Evolutionary conservation across 495 filamentous ascomycete genomes (phyloP).

Genomic region (Aspergillus sclerotioniger): DNA sequence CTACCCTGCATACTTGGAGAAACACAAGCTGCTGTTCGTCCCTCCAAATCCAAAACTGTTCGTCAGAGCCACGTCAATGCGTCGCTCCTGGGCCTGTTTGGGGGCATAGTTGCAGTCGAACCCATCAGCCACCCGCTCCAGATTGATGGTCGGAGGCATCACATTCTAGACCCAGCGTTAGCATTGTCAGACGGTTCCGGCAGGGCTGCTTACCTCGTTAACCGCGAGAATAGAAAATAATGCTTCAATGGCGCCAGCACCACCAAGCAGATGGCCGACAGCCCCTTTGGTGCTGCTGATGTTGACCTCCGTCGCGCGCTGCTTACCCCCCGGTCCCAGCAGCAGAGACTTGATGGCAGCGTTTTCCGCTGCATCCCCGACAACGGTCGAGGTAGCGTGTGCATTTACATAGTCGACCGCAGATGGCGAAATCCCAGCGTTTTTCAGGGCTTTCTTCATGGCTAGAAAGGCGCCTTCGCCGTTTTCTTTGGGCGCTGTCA

Average conservation of each 20-base stretch:
- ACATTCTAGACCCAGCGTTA: constrained; percentile 54
- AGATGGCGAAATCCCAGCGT: constrained; percentile 64
- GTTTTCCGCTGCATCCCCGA: constrained; percentile 89
- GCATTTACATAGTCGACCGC: constrained; percentile 92
- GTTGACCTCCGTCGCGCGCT: constrained; percentile 63
- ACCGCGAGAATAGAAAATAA: constrained; percentile 79
- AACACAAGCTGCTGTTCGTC: constrained; percentile 89
- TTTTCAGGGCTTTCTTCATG: constrained; percentile 79
- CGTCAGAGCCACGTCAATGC: constrained; percentile 73
- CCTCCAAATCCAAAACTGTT: constrained; percentile 99
- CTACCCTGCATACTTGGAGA: constrained; percentile 41
- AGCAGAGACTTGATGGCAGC: constrained; percentile 76
- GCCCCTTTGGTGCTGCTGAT: constrained; percentile 94
- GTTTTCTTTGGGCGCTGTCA: constrained; percentile 82
- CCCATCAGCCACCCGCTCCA: constrained; percentile 63
- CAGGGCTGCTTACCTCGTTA: constrained; percentile 57
- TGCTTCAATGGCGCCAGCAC: constrained; percentile 85
- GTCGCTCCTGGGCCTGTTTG: constrained; percentile 61
- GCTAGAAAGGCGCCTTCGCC: constrained; percentile 77
- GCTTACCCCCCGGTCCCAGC: constrained; percentile 65
- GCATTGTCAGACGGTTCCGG: constrained; percentile 5
- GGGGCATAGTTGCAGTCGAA: constrained; percentile 89
- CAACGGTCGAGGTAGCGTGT: constrained; percentile 81
- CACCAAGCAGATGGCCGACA: constrained; percentile 87
- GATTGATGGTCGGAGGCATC: constrained; percentile 85